phyloP scores from a whole-genome alignment of 1,139 yeast species.

The Yamadazyma epiphylla region DNA sequence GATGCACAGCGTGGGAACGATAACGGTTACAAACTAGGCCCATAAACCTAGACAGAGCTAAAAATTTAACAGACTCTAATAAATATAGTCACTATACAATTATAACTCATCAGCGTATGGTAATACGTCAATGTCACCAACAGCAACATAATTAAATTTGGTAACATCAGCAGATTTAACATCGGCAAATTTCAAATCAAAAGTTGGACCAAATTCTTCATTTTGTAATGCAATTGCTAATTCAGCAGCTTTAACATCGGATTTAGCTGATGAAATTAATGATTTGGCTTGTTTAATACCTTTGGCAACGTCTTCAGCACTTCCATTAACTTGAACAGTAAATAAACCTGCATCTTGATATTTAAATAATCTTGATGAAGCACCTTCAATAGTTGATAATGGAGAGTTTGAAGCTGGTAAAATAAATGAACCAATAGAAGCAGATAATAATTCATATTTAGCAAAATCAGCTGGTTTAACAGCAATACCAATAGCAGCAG shows the following conservation, averaged over 20 bases:
- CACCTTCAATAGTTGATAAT: slow-evolving; percentile 49
- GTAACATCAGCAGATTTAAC: slow-evolving; percentile 43
- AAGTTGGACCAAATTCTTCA: slow-evolving; percentile 20
- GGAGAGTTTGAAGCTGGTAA: slow-evolving; percentile 48
- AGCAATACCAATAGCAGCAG: slow-evolving; percentile 83
- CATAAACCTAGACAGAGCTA: too few species aligned
- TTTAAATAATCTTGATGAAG: slow-evolving; percentile 57
- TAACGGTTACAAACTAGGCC: too few species aligned
- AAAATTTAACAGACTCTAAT: slow-evolving; percentile 3
- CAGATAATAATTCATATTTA: slow-evolving; percentile 67
- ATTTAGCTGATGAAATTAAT: slow-evolving; percentile 40
- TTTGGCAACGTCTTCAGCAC: slow-evolving; percentile 56
- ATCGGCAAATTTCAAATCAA: slow-evolving; percentile 46
- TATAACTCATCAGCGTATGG: slow-evolving; percentile 91
- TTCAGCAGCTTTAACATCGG: slow-evolving; percentile 32
- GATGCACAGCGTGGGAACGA: too few species aligned
- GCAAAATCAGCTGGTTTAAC: slow-evolving; percentile 61
- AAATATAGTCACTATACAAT: slow-evolving; percentile 9
- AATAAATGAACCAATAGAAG: slow-evolving; percentile 65
- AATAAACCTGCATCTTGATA: slow-evolving; percentile 84
- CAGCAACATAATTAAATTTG: slow-evolving; percentile 80
- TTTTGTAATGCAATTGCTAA: slow-evolving; percentile 44
- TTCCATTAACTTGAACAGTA: slow-evolving; percentile 62
- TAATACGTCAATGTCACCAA: slow-evolving; percentile 84
- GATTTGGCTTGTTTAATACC: slow-evolving; percentile 63